These are phyloP conservation scores for Cystobasidium slooffiae DNA, from an alignment of 1,284 basidiomycete species.

Conservation along the genomic window DNA sequence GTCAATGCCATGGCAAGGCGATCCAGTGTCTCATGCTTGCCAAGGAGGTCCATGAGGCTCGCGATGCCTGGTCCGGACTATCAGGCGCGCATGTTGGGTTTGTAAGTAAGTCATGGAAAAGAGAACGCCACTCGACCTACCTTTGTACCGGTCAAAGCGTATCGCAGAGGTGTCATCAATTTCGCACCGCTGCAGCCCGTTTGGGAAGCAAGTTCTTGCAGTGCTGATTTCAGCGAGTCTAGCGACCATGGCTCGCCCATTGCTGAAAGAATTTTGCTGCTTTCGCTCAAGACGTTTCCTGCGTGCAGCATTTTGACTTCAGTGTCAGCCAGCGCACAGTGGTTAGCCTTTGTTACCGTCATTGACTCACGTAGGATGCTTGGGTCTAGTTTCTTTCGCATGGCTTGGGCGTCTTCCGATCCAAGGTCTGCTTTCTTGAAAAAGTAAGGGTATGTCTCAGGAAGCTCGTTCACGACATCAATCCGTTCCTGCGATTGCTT, in stretches of 20 bases:
- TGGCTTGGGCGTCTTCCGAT: constrained; percentile 64
- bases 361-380: constrained; percentile 61
- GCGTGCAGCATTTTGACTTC: constrained; percentile 26
- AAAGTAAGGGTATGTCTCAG: constrained; percentile 70
- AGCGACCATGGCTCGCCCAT: constrained; percentile 1
- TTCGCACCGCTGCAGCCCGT: constrained; percentile 57
- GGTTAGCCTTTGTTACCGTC: not conserved
- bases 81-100: not conserved
- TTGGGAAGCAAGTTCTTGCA: not conserved
- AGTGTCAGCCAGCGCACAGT: constrained; percentile 42
- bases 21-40: constrained; percentile 53
- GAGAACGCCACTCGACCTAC: constrained; percentile 60
- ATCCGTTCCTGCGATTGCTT: constrained; percentile 68
- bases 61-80: constrained; percentile 63
- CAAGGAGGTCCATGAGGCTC: constrained; percentile 61
- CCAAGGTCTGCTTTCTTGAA: constrained; percentile 70
- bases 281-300: constrained; percentile 2
- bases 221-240: constrained; percentile 14
- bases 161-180: constrained; percentile 72
- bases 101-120: not conserved
- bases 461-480: constrained; percentile 70
- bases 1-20: constrained; percentile 21
- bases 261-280: not conserved
- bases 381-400: constrained; percentile 62
- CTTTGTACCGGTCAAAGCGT: constrained; percentile 78